Percentiles rank a stretch among this genome's conserved stretches.
These are phyloP conservation scores for Magnusiomyces suaveolens DNA, from an alignment of 1,139 yeast species.

Conservation along the genomic window DNA sequence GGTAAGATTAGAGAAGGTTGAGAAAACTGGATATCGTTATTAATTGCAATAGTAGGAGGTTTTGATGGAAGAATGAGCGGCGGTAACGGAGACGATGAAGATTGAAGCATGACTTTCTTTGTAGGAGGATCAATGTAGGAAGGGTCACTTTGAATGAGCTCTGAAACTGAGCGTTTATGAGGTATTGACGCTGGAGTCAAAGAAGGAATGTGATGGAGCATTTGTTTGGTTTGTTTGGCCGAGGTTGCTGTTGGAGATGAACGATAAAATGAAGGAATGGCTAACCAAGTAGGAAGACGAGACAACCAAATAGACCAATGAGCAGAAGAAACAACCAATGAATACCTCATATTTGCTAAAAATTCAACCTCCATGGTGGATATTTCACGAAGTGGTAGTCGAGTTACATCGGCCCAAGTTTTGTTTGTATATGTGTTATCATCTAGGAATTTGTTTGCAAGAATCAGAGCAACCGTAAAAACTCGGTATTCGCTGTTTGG, in stretches of 20 bases:
- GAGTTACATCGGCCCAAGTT: slow-evolving; percentile 90
- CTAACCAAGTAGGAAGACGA: slow-evolving; percentile 22
- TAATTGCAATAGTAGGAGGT: too few relatives aligned
- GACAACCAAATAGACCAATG: slow-evolving; percentile 29
- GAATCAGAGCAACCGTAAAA: slow-evolving; percentile 57
- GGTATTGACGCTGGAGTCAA: neutral
- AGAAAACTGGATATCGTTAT: too few relatives aligned
- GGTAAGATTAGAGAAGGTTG: too few relatives aligned
- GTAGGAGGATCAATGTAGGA: too few relatives aligned
- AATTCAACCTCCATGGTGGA: slow-evolving; percentile 53
- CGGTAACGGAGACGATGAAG: too few relatives aligned
- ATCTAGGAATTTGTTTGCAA: slow-evolving; percentile 87
- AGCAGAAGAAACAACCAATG: slow-evolving; percentile 22
- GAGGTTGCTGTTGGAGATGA: too few relatives aligned
- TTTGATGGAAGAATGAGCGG: too few relatives aligned
- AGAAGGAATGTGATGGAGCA: neutral
- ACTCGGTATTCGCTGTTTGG: slow-evolving; percentile 44
- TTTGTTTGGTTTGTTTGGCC: too few relatives aligned
- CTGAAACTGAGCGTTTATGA: neutral
- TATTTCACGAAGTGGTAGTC: slow-evolving; percentile 48
- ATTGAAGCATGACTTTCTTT: too few relatives aligned
- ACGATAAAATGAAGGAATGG: slow-evolving; percentile 16
- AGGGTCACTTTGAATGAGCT: too few relatives aligned
- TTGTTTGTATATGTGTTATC: slow-evolving; percentile 88
- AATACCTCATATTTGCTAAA: slow-evolving; percentile 28